Evolutionary conservation across 768 basidiomycete species (phyloP), one percentile per base, ranked within the genome.

Genomic region (Cantharellus cinnabarinus): DNA sequence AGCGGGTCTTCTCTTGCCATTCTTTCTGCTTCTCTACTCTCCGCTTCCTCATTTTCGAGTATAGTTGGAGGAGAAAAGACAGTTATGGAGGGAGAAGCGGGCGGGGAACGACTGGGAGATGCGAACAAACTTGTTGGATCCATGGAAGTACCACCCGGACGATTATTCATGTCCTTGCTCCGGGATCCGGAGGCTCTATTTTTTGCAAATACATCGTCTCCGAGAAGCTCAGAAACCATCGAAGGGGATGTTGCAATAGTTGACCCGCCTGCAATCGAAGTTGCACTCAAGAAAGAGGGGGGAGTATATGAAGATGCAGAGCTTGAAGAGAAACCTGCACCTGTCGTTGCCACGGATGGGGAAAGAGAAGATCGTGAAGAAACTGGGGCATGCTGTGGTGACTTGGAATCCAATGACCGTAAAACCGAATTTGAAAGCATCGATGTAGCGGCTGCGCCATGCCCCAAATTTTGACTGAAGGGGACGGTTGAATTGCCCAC

Each of bases 1-100:
- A 95, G 75, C 4, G 91, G 93, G 68, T 95, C 93, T 57, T 90
- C 84, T 67, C 77, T 82, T 4, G 84, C 82, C 35, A 88, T 71
- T 63, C 74, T 73, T 66, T 79, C 82, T 3, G 64, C 58, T 20
- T 67, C 72, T 29, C 20, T 29, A 41, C 78, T 79, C 56, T 57
- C 52, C 44, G 44, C 44, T 10, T 10, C 44, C 10, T 48, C 44
- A 48, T 48, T 48, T 10, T 10, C 10, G 44, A 48, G 44, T 29
- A 29, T 29, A 29, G 20, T 29, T 29, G 20, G 20, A 29, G 20
- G 20, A 29, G 20, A 29, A 29, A 29, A 29, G 20, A 29, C 20
- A 29, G 20, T 29, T 29, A 29, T 29, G 29, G 10, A 10, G 1
- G 44, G 44, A 48, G 44, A 48, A 48, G 29, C 44, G 44, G 44